Conservation (phyloP, 2,329 filamentous ascomycete species). For the Thelonectria olida region DNA sequence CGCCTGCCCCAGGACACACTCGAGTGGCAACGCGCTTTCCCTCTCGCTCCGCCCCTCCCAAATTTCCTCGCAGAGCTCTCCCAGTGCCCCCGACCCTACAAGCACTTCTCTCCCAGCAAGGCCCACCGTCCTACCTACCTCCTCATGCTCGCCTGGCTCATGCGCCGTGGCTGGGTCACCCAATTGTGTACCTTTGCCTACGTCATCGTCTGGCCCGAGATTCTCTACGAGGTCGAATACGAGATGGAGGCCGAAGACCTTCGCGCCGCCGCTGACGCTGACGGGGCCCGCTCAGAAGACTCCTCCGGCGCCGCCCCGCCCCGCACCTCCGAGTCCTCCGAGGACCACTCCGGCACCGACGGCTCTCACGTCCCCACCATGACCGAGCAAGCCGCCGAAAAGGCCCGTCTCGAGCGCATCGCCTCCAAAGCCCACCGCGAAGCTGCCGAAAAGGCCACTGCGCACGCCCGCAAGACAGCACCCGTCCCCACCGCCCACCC, state of each 20-base stretch:
- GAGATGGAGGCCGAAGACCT: constrained; percentile 74
- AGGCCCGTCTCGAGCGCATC: constrained; percentile 68
- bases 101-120: constrained; percentile 84
- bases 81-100: constrained; percentile 82
- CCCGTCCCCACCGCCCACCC: constrained; percentile 64
- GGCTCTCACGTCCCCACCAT: constrained; percentile 48
- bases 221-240: constrained; percentile 82
- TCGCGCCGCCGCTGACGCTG: constrained; percentile 45
- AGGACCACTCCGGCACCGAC: constrained; percentile 36
- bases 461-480: constrained; percentile 60
- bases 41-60: constrained; percentile 81
- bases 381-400: constrained; percentile 66
- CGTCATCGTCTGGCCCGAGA: constrained; percentile 83
- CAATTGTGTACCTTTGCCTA: constrained; percentile 93
- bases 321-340: constrained; percentile 38
- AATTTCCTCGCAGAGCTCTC: constrained; percentile 90
- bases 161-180: constrained; percentile 92
- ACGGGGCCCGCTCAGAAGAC: constrained; percentile 32
- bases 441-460: constrained; percentile 64
- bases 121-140: constrained; percentile 89
- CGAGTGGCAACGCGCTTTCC: constrained; percentile 81
- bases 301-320: constrained; percentile 29
- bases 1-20: constrained; percentile 74
- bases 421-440: constrained; percentile 64
- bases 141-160: constrained; percentile 90